A percentile compares a stretch with the other conserved stretches of the same genome.
These are phyloP conservation scores for Podaxis rugospora DNA, from an alignment of 768 basidiomycete genomes.

Conservation along the genomic window DNA sequence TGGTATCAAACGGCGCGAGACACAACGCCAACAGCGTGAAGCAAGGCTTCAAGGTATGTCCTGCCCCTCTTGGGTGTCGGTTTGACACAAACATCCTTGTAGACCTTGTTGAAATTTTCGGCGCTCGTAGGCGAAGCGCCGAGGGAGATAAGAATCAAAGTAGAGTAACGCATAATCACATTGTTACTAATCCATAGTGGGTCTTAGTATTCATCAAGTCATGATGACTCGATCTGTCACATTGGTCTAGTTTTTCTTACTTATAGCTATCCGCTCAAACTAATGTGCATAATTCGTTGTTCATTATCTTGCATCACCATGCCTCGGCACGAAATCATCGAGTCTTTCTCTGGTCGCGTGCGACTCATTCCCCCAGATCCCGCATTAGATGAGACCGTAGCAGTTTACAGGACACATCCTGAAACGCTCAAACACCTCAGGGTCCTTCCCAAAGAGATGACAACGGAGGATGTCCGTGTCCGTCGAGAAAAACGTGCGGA, in stretches of 20 bases:
- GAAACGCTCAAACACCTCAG: constrained; percentile 31
- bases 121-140: constrained; percentile 19
- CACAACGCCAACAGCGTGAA: constrained; percentile 70
- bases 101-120: constrained; percentile 58
- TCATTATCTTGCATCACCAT: background rate
- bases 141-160: background rate
- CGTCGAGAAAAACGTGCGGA: constrained; percentile 30
- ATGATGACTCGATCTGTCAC: background rate
- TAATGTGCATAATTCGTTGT: background rate
- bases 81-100: background rate
- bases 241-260: background rate
- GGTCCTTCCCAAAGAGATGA: constrained; percentile 31
- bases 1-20: constrained; percentile 73
- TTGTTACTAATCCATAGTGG: too few relatives aligned
- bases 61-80: background rate
- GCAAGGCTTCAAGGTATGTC: constrained; percentile 72
- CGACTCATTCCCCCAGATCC: constrained; percentile 28
- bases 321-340: constrained; percentile 23
- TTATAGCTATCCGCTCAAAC: background rate
- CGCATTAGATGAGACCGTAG: constrained; percentile 30
- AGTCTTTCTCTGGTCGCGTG: constrained; percentile 31
- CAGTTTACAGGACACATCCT: constrained; percentile 34
- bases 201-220: too few relatives aligned
- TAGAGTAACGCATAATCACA: background rate
- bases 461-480: constrained; percentile 29